Evolutionary conservation across 176 grass and related monocot species (phyloP).

Genomic region (Triticum dicoccoides): DNA sequence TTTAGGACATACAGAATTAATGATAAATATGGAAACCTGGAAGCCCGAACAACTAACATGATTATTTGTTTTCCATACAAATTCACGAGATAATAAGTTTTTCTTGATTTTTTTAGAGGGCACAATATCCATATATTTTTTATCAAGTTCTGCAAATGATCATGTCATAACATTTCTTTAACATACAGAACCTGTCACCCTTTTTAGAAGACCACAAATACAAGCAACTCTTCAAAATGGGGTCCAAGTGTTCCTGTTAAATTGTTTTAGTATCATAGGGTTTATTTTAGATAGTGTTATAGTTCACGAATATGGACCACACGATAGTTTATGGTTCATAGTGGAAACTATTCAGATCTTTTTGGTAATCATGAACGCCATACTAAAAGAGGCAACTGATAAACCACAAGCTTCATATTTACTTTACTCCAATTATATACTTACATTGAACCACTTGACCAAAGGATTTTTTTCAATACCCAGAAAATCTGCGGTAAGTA

Average conservation of each 20-base stretch:
- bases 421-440: not conserved
- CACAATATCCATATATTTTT: not conserved
- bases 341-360: not conserved
- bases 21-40: no score
- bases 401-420: not conserved
- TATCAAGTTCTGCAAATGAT: not conserved
- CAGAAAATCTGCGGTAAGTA: no score
- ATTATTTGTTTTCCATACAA: not conserved
- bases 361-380: not conserved
- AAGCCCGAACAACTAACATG: not conserved
- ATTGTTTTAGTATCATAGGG: not conserved
- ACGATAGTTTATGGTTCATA: not conserved
- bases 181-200: not conserved
- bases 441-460: constrained; percentile 22
- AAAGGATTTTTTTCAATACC: constrained; percentile 9
- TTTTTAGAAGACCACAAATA: not conserved
- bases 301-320: not conserved
- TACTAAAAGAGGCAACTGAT: constrained; percentile 24
- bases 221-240: not conserved
- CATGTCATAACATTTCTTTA: not conserved
- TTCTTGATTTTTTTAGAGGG: not conserved
- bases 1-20: no score
- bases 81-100: not conserved
- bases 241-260: not conserved
- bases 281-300: not conserved